phyloP scores from a whole-genome alignment of 805 yeast genomes.

The Barnettozyma sucrosica region DNA sequence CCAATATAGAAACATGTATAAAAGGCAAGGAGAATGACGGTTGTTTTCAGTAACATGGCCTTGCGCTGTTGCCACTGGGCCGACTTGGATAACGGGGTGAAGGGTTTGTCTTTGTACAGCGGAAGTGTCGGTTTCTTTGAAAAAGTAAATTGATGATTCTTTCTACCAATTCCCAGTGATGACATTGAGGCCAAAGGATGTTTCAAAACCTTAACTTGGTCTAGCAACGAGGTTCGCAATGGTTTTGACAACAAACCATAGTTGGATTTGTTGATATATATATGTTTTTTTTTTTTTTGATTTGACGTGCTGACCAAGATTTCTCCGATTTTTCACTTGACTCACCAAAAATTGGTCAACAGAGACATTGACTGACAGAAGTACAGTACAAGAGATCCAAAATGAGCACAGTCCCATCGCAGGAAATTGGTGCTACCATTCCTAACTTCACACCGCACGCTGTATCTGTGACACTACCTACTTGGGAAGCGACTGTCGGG shows the following conservation, averaged over 20 bases:
- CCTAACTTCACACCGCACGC: constrained; percentile 91
- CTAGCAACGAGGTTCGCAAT: background rate
- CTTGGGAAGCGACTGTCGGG: constrained; percentile 90
- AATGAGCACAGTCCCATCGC: constrained; percentile 18
- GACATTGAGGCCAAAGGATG: background rate
- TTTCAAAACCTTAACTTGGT: background rate
- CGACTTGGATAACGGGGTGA: constrained; percentile 5
- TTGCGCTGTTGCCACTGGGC: constrained; percentile 18
- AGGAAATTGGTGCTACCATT: constrained; percentile 69
- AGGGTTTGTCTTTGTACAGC: constrained; percentile 48
- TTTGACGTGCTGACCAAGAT: background rate
- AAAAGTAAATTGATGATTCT: background rate
- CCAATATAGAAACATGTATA: constrained; percentile 36
- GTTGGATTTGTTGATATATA: background rate
- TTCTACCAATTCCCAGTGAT: background rate
- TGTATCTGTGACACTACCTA: constrained; percentile 89
- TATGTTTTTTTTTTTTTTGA: background rate
- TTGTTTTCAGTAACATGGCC: constrained; percentile 38
- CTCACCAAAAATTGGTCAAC: background rate
- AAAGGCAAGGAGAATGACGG: constrained; percentile 34
- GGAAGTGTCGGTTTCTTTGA: constrained; percentile 30
- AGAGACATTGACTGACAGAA: too few relatives aligned
- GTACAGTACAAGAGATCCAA: too few relatives aligned
- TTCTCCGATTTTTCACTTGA: background rate
- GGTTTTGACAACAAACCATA: background rate